These are phyloP conservation scores for Pinguiococcus pyrenoidosus DNA, from an alignment of 108 stramenopile genomes.

Conservation along the genomic window DNA sequence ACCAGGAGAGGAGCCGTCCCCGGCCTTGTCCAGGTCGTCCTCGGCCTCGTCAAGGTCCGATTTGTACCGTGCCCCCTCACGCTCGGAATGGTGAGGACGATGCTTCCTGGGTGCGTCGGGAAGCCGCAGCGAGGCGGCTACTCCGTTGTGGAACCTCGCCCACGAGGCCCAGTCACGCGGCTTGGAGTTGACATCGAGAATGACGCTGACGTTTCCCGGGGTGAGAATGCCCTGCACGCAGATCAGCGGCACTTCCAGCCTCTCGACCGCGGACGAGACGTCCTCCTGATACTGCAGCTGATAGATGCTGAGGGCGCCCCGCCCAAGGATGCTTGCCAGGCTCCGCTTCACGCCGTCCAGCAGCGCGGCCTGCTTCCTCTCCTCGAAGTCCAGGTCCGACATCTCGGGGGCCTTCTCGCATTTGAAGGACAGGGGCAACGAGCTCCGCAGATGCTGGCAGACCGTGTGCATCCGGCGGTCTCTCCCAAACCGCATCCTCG, in stretches of 20 bases:
- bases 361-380: slow-evolving; percentile 65
- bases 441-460: slow-evolving; percentile 68
- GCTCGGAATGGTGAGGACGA: too few species aligned
- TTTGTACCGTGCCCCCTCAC: too few species aligned
- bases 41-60: background rate
- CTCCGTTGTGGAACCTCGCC: slow-evolving; percentile 98
- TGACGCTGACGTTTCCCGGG: slow-evolving; percentile 67
- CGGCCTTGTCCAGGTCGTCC: background rate
- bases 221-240: slow-evolving; percentile 73
- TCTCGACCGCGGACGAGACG: slow-evolving; percentile 52
- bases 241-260: slow-evolving; percentile 67
- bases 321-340: background rate
- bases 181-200: slow-evolving; percentile 53
- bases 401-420: slow-evolving; percentile 66
- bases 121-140: slow-evolving; percentile 82
- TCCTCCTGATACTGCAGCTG: slow-evolving; percentile 21
- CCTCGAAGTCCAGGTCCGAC: slow-evolving; percentile 73
- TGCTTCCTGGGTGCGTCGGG: too few species aligned
- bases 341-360: background rate
- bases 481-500: slow-evolving; percentile 68
- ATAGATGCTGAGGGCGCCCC: background rate
- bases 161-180: slow-evolving; percentile 63
- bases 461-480: slow-evolving; percentile 77
- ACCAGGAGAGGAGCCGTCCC: background rate
- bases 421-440: slow-evolving; percentile 56